Conservation (phyloP, 441 rosid genomes). For the Capsella rubella region DNA sequence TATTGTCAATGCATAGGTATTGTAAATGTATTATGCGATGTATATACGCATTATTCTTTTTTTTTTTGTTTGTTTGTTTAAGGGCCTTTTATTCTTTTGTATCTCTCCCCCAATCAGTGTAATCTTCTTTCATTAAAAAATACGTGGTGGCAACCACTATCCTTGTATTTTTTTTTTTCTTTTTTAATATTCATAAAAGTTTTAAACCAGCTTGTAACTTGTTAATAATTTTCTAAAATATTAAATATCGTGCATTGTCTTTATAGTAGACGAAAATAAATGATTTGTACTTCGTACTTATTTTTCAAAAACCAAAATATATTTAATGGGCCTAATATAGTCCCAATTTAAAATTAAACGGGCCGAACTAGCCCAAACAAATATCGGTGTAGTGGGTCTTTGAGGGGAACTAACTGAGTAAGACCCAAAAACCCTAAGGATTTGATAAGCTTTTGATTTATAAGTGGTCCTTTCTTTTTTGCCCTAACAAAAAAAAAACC, state of each 20-base stretch:
- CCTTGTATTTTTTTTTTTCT: neutral
- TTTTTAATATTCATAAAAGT: neutral
- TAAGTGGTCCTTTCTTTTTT: neutral
- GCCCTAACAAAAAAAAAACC: slow-evolving; percentile 11
- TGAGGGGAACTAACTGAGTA: neutral
- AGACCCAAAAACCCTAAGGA: slow-evolving; percentile 22
- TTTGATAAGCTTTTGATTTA: neutral
- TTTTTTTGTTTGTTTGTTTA: neutral
- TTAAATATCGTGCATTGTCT: too few relatives aligned
- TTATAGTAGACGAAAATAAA: too few relatives aligned
- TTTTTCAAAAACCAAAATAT: neutral
- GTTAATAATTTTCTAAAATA: too few relatives aligned
- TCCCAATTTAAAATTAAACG: neutral
- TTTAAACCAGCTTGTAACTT: neutral
- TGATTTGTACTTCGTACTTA: neutral
- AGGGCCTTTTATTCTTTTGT: neutral
- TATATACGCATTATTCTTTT: neutral
- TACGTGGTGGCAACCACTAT: neutral
- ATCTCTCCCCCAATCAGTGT: neutral
- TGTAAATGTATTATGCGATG: neutral
- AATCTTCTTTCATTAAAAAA: neutral
- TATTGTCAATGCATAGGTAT: neutral
- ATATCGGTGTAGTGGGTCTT: neutral
- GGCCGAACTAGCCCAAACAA: neutral
- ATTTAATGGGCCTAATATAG: neutral